Percentiles rank a stretch among this genome's conserved stretches.
Evolutionary conservation across 768 basidiomycete genomes (phyloP).

Genomic region (Piloderma croceum): DNA sequence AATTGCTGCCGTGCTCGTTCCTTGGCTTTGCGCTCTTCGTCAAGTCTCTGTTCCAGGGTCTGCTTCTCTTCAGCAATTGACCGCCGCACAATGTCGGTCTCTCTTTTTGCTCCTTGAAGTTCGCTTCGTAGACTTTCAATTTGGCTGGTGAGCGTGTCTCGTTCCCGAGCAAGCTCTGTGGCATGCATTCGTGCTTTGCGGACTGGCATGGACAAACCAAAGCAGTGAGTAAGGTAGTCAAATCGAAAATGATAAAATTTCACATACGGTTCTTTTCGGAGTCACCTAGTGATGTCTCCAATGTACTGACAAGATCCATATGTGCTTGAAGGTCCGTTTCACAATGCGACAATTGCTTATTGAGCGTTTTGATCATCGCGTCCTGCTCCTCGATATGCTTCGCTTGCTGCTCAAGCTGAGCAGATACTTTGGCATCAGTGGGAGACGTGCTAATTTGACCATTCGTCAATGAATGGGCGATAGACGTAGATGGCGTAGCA

Average conservation of each 20-base stretch:
- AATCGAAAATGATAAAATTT: too few species aligned
- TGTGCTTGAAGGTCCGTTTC: slow-evolving; percentile 88
- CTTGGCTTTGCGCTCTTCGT: slow-evolving; percentile 85
- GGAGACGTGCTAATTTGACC: slow-evolving; percentile 30
- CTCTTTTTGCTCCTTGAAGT: slow-evolving; percentile 71
- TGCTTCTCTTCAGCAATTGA: slow-evolving; percentile 89
- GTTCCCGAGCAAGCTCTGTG: slow-evolving; percentile 81
- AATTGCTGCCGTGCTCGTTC: slow-evolving; percentile 85
- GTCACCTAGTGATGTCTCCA: slow-evolving; percentile 83
- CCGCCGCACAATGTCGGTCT: slow-evolving; percentile 68
- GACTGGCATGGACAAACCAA: slow-evolving; percentile 53
- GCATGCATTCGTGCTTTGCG: slow-evolving; percentile 94
- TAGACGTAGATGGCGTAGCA: slow-evolving; percentile 61
- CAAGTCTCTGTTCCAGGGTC: slow-evolving; percentile 72
- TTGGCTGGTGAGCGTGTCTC: slow-evolving; percentile 66
- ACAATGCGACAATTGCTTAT: slow-evolving; percentile 90
- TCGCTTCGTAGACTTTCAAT: slow-evolving; percentile 65
- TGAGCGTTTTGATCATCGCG: slow-evolving; percentile 87
- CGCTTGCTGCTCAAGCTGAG: slow-evolving; percentile 65
- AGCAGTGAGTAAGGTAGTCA: background rate
- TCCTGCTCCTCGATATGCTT: slow-evolving; percentile 81
- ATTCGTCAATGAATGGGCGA: slow-evolving; percentile 35
- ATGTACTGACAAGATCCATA: slow-evolving; percentile 80
- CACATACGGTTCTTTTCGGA: slow-evolving; percentile 88
- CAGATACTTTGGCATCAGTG: slow-evolving; percentile 50